Base-by-base conservation (phyloP, 1,284 basidiomycete species). In the Tylopilus sp. region DNA sequence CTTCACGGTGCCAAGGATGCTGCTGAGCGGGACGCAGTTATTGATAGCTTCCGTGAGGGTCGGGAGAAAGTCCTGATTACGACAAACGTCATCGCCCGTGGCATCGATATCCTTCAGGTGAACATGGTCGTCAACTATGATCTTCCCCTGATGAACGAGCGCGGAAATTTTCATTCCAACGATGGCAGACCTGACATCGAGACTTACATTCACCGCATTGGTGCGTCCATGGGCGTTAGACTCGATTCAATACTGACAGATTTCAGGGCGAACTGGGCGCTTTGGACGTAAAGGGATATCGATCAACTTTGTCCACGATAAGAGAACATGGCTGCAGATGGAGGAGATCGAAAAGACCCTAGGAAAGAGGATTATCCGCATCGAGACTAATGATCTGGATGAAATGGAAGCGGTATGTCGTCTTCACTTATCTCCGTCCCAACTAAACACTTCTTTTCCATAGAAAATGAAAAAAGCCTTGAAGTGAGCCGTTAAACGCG, bases 61-160 rank as follows among this genome's bases (percentile, higher is more conserved):
- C 89, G 88, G 69, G 93, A 94, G 71, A 99, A 99, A 74, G 96
- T 98, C 37, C 77, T 99, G 59, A 99, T 99, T 70, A 98, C 97
- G 49, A 99, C 97, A 50, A 99, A 99, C 73, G 97, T 99, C 63
- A 90, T 99, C 61, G 94, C 97, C 10, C 87, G 97, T 33, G 97
- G 97, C 43, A 99, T 99, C 76, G 97, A 99, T 69, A 98, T 99
- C 65, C 81, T 94, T 60, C 96, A 98, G 77, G 97, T 99, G 60
- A 99, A 98, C 77, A 94, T 98, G 92, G 94, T 97, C 20, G 91
- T 96, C 68, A 98, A 99, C 76, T 99, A 99, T 70, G 97, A 99
- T 72, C 82, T 99, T 48, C 97, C 97, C 1, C 78, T 92, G 61
- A 82, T 92, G 75, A 85, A 83, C 64, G 86, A 90, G 64, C 81